Conservation (phyloP, 805 yeast species). For the Candida qinlingensis region DNA sequence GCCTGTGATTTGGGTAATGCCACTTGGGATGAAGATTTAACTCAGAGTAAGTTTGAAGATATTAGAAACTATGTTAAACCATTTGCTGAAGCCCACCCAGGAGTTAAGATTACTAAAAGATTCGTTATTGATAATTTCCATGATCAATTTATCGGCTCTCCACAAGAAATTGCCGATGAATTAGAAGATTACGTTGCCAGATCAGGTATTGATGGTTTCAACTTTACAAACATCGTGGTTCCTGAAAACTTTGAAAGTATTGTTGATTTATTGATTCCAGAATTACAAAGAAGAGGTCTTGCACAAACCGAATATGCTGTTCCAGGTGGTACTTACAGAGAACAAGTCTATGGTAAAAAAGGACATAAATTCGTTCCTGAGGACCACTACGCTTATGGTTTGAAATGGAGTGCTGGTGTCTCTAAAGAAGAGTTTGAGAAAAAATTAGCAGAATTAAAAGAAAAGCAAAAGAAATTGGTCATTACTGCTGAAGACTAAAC, state of each 20-base stretch:
- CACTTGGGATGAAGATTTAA: conserved; percentile 14
- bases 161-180: conserved; percentile 32
- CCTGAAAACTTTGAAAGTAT: conserved; percentile 36
- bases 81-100: conserved; percentile 4
- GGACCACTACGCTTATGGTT: conserved; percentile 9
- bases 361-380: conserved; percentile 11
- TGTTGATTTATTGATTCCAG: conserved; percentile 32
- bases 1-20: conserved; percentile 32
- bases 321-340: conserved; percentile 10
- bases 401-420: conserved; percentile 9
- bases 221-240: conserved; percentile 30
- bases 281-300: conserved; percentile 28
- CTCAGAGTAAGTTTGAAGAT: conserved; percentile 2
- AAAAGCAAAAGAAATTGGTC: not conserved
- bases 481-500: conserved; percentile 7
- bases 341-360: conserved; percentile 7
- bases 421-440: conserved; percentile 9
- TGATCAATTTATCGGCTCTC: conserved; percentile 3
- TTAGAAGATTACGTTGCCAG: conserved; percentile 34
- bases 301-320: conserved; percentile 25
- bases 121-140: conserved; percentile 1
- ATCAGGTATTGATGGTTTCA: conserved; percentile 38
- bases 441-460: conserved; percentile 1
- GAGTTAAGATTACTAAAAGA: conserved; percentile 1
- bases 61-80: conserved; percentile 20